Base-by-base conservation (phyloP, 306 rosid species). In the Vachellia pachyceras region DNA sequence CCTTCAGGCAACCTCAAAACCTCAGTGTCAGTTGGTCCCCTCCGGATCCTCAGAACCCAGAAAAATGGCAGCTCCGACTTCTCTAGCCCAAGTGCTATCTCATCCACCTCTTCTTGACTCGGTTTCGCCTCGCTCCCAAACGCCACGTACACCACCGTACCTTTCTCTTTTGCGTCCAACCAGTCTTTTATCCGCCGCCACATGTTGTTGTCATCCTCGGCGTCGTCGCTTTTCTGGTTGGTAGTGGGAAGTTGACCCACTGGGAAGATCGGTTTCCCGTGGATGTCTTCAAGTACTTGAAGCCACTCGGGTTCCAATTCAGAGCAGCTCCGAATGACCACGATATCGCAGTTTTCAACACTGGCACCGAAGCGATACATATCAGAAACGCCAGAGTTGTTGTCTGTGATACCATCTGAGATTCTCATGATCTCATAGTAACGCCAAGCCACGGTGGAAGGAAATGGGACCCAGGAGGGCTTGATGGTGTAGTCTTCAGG, bases 11-110 rank as follows among this genome's bases (percentile, higher is more conserved):
- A 33, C 76, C 17, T 47, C 3, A 80, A 7, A 17, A 47, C 37
- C 15, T 75, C 64, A 10, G 78, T 2, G 10, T 74, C 84, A 20
- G 7, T 1, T 6, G 29, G 72, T 12, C 72, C 72, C 25, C 47
- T 4, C 1, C 20, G 47, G 29, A 7, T 17, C 29, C 72, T 67
- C 47, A 67, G 18, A 7, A 18, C 72, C 72, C 72, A 67, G 7
- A 37, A 67, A 39, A 67, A 67, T 3, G 72, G 72, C 5, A 67
- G 25, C 14, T 67, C 25, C 25, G 72, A 67, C 47, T 39, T 67
- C 20, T 85, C 87, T 11, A 88, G 50, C 17, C 89, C 91, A 0
- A 80, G 66, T 33, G 87, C 91, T 33, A 88, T 73, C 77, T 83
- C 84, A 2, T 54, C 71, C 20, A 87, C 57, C 36, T 87, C 87